These are phyloP conservation scores for Arachnomyces sp. DNA, from an alignment of 2,329 filamentous ascomycete genomes.

Conservation along the genomic window DNA sequence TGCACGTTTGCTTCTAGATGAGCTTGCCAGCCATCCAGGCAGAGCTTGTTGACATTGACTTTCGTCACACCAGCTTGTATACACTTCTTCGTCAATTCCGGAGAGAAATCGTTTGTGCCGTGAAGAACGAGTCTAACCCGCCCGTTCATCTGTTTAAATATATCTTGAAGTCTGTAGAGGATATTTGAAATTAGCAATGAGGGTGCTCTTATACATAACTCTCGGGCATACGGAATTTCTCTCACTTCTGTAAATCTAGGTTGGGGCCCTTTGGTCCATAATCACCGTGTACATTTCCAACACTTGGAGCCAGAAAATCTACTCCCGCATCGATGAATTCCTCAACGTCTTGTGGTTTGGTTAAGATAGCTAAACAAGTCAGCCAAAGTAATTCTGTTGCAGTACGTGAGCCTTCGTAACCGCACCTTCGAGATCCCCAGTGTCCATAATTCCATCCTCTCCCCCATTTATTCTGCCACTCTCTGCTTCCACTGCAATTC, in stretches of 20 bases:
- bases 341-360: neutral
- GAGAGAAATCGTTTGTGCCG: constrained; percentile 49
- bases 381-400: too few relatives aligned
- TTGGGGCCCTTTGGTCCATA: constrained; percentile 23
- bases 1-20: constrained; percentile 35
- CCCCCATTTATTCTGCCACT: constrained; percentile 26
- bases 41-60: constrained; percentile 50
- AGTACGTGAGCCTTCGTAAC: constrained; percentile 14
- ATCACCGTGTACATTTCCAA: constrained; percentile 26
- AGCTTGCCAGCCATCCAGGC: constrained; percentile 26
- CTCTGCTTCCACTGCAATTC: constrained; percentile 26
- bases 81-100: constrained; percentile 45
- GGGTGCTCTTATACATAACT: too few relatives aligned
- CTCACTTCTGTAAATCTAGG: constrained; percentile 11
- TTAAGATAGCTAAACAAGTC: too few relatives aligned
- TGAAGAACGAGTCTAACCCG: constrained; percentile 45
- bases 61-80: constrained; percentile 48
- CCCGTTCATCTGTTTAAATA: constrained; percentile 26
- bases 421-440: constrained; percentile 20
- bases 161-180: constrained; percentile 28
- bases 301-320: constrained; percentile 24
- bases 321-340: constrained; percentile 23
- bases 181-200: too few relatives aligned
- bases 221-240: too few relatives aligned
- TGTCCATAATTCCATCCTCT: constrained; percentile 25